A percentile compares a stretch with the other conserved stretches of the same genome.
phyloP scores from a whole-genome alignment of 371 early-diverging fungal genomes.

The Sporodiniella umbellata region DNA sequence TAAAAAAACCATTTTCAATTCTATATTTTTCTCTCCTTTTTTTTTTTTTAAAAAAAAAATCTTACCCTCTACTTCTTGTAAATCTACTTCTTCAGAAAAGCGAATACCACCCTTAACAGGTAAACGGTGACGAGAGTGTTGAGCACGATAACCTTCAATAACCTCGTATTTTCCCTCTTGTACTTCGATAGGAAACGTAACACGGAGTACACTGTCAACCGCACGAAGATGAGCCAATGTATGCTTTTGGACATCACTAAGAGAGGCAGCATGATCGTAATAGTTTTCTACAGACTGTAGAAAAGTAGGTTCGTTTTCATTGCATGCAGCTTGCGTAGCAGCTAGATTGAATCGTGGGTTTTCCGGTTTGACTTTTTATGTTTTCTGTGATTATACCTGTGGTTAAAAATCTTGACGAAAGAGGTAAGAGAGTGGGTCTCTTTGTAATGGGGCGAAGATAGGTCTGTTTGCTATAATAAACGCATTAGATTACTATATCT shows the following conservation, averaged over 20 bases:
- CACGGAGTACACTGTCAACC: conserved; percentile 75
- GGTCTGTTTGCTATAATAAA: background rate
- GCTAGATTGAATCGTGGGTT: conserved; percentile 20
- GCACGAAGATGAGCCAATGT: conserved; percentile 79
- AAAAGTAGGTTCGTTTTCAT: conserved; percentile 73
- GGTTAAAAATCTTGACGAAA: background rate
- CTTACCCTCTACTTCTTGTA: conserved; percentile 79
- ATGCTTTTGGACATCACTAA: conserved; percentile 61
- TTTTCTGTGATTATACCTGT: background rate
- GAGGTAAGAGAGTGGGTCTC: background rate
- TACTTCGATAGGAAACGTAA: conserved; percentile 84
- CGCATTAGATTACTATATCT: background rate
- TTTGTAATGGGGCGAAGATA: background rate
- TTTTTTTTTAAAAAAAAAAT: background rate
- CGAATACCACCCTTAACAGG: conserved; percentile 90
- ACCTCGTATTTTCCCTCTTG: conserved; percentile 72
- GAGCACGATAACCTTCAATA: conserved; percentile 83
- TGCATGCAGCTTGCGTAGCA: conserved; percentile 64
- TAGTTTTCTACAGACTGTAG: conserved; percentile 78
- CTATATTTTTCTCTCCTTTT: background rate
- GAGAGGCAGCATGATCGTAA: conserved; percentile 74
- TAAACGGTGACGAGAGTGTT: conserved; percentile 85
- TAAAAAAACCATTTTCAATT: no score
- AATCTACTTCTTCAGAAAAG: conserved; percentile 76
- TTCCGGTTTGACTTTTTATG: background rate